Conservation (phyloP, 106 monocot genomes). For the Acorus gramineus region DNA sequence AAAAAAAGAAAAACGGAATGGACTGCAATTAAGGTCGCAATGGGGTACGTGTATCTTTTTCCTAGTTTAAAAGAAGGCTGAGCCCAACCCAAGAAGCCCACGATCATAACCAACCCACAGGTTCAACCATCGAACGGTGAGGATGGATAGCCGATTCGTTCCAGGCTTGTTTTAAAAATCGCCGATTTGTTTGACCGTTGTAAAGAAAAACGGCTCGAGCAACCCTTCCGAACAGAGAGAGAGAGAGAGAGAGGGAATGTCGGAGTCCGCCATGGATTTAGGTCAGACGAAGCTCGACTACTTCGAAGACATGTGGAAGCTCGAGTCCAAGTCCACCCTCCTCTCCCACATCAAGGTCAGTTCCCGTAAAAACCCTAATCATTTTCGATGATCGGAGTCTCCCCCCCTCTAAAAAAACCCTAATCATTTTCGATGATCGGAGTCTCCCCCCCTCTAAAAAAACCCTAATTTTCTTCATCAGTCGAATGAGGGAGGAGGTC, state of each 20-base stretch:
- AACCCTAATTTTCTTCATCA: neutral
- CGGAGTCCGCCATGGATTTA: neutral
- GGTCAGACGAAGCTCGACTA: slow-evolving; percentile 41
- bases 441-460: neutral
- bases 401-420: neutral
- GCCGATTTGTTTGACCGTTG: neutral
- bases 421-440: too few species aligned
- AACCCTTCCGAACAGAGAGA: neutral
- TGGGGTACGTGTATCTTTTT: too few species aligned
- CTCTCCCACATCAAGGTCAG: slow-evolving; percentile 36
- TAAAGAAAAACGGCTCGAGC: neutral
- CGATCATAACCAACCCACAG: too few species aligned
- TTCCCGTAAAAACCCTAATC: neutral
- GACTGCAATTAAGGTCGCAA: too few species aligned
- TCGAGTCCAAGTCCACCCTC: slow-evolving; percentile 35
- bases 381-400: neutral
- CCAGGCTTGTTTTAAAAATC: too few species aligned
- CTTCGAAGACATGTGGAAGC: slow-evolving; percentile 52
- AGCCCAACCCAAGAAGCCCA: too few species aligned
- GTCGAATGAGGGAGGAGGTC: slow-evolving; percentile 31
- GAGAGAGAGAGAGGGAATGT: neutral
- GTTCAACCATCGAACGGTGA: too few species aligned
- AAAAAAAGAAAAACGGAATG: too few species aligned
- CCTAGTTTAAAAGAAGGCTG: too few species aligned
- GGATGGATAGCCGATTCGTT: too few species aligned